These are phyloP conservation scores for Coemansia sp. DNA, from an alignment of 192 early-diverging fungal genomes.

Conservation along the genomic window DNA sequence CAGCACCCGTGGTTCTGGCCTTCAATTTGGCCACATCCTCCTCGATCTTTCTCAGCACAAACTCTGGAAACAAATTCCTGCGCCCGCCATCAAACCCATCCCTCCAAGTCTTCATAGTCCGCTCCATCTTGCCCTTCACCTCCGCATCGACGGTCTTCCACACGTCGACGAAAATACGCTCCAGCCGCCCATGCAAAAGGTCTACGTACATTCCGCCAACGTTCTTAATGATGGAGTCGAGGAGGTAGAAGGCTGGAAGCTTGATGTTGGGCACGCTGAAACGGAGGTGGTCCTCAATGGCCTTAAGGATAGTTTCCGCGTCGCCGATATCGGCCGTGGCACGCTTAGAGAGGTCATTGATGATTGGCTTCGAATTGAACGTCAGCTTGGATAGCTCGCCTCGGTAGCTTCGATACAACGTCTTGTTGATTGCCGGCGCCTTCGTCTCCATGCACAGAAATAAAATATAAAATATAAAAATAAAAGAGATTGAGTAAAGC, in stretches of 20 bases:
- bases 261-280: conserved; percentile 58
- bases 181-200: conserved; percentile 73
- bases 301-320: conserved; percentile 74
- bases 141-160: conserved; percentile 69
- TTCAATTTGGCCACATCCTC: conserved; percentile 38
- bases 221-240: conserved; percentile 97
- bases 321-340: conserved; percentile 72
- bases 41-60: conserved; percentile 51
- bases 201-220: conserved; percentile 77
- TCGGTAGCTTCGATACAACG: conserved; percentile 63
- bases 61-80: conserved; percentile 41
- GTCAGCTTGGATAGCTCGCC: conserved; percentile 76
- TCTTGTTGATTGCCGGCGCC: conserved; percentile 29
- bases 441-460: neutral
- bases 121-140: conserved; percentile 72
- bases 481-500: no score
- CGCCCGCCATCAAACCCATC: conserved; percentile 57
- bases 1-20: conserved; percentile 24
- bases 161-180: conserved; percentile 72
- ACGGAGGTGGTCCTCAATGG: conserved; percentile 61
- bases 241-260: conserved; percentile 85
- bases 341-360: conserved; percentile 83
- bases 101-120: conserved; percentile 84
- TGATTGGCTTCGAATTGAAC: conserved; percentile 93
- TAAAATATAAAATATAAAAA: neutral